Base-by-base conservation (phyloP, 257 asterid species). In the Solanum etuberosum region DNA sequence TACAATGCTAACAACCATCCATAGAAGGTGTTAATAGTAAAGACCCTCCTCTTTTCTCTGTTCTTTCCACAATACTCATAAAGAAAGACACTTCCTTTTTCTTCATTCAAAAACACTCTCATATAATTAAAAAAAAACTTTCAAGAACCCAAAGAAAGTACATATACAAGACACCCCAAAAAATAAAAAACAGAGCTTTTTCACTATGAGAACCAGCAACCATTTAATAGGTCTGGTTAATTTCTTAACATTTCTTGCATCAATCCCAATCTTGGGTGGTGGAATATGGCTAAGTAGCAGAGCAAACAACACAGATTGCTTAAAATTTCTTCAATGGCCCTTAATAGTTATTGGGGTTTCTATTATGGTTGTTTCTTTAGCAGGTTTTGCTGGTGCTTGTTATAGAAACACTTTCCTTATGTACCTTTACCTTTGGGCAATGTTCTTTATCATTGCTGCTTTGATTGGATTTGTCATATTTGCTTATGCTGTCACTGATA, bases 221-320 rank as follows among this genome's bases (percentile, higher is more conserved):
- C 94, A 96, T 89, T 88, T 95, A 2, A 91, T 95, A 86, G 99
- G 99, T 4, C 77, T 87, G 42, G 77, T 91, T 12, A 91, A 91
- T 85, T 91, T 94, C 91, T 86, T 93, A 18, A 95, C 97, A 89
- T 95, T 95, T 90, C 70, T 93, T 0, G 95, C 96, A 4, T 94
- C 98, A 9, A 87, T 96, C 59, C 99, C 99, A 40, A 90, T 96
- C 84, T 86, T 95, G 14, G 98, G 98, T 32, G 97, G 97, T 88
- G 99, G 98, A 25, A 93, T 96, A 83, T 96, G 99, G 99, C 94
- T 96, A 89, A 93, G 98, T 93, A 92, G 93, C 93, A 95, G 95
- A 34, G 98, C 99, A 54, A 94, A 89, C 96, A 91, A 87, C 93
- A 95, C 97, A 78, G 99, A 96, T 90, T 96, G 99, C 88, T 81